Evolutionary conservation across 2,329 filamentous ascomycete genomes (phyloP).

Genomic region (Calonectria pseudoturangicola): DNA sequence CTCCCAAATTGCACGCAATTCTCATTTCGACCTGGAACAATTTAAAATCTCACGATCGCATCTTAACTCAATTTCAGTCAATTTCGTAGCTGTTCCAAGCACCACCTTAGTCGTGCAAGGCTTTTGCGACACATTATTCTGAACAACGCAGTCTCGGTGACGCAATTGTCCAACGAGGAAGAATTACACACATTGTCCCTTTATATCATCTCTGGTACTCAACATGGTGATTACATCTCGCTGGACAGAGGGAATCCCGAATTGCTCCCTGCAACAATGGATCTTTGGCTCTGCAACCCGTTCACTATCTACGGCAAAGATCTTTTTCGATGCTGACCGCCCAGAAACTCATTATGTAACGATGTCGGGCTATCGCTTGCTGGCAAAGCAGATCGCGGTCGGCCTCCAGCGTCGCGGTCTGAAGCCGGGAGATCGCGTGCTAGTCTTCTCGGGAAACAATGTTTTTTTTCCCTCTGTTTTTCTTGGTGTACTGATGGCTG

Average conservation of each 20-base stretch:
- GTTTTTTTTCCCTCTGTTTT: constrained; percentile 83
- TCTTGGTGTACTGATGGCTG: constrained; percentile 84
- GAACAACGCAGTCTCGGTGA: too few species aligned
- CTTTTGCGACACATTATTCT: background rate
- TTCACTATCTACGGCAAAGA: constrained; percentile 63
- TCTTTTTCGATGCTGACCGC: constrained; percentile 78
- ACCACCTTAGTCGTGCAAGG: too few species aligned
- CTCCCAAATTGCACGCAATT: too few species aligned
- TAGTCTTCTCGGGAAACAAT: constrained; percentile 85
- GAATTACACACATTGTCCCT: background rate
- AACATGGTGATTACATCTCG: constrained; percentile 68
- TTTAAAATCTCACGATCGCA: too few species aligned
- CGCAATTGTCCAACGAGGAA: background rate
- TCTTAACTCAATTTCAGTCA: too few species aligned
- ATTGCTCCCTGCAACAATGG: constrained; percentile 72
- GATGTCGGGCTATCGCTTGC: constrained; percentile 77
- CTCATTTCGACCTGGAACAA: too few species aligned
- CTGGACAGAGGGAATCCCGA: constrained; percentile 66
- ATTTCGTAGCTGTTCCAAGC: too few species aligned
- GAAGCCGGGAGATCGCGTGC: constrained; percentile 79
- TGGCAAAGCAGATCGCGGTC: constrained; percentile 82
- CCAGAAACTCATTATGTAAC: constrained; percentile 82
- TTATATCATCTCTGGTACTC: background rate
- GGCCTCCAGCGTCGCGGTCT: constrained; percentile 80
- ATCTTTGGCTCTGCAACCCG: constrained; percentile 69